Conservation (phyloP, 1,284 basidiomycete species). For the Puccinia polysora region DNA sequence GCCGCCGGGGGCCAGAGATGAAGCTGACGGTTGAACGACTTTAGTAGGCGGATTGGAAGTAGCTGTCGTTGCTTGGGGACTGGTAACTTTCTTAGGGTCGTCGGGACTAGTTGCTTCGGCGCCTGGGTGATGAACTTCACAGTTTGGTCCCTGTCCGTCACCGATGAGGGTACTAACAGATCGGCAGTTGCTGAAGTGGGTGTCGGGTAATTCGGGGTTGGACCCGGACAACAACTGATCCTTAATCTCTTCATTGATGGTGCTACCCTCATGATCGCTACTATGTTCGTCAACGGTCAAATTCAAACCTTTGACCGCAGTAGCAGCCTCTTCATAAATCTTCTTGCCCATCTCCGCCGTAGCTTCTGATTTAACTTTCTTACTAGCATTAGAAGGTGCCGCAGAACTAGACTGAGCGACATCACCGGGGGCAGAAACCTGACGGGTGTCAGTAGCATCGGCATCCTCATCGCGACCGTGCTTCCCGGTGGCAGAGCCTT, state of each 20-base stretch:
- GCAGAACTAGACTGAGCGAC: neutral
- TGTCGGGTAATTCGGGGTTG: neutral
- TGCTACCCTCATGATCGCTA: slow-evolving; percentile 19
- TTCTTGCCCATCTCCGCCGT: slow-evolving; percentile 16
- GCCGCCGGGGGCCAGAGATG: neutral
- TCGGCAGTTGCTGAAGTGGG: neutral
- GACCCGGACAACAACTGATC: slow-evolving; percentile 2
- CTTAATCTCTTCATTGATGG: slow-evolving; percentile 18
- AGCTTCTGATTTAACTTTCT: slow-evolving; percentile 22
- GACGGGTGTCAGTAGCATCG: neutral
- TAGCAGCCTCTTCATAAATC: slow-evolving; percentile 15
- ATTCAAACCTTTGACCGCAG: slow-evolving; percentile 23
- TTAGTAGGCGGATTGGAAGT: neutral
- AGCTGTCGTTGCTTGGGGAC: neutral
- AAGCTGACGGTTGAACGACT: neutral
- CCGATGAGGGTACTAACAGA: neutral
- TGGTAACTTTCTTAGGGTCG: neutral
- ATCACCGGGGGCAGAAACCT: neutral
- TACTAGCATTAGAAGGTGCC: neutral
- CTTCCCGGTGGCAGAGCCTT: neutral
- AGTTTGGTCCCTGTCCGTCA: neutral
- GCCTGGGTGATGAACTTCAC: neutral
- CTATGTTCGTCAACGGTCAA: slow-evolving; percentile 18
- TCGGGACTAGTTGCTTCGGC: neutral
- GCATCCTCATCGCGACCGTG: slow-evolving; percentile 19